Evolutionary conservation across 2,329 filamentous ascomycete species (phyloP).

Genomic region (Waltergamsia citrina): DNA sequence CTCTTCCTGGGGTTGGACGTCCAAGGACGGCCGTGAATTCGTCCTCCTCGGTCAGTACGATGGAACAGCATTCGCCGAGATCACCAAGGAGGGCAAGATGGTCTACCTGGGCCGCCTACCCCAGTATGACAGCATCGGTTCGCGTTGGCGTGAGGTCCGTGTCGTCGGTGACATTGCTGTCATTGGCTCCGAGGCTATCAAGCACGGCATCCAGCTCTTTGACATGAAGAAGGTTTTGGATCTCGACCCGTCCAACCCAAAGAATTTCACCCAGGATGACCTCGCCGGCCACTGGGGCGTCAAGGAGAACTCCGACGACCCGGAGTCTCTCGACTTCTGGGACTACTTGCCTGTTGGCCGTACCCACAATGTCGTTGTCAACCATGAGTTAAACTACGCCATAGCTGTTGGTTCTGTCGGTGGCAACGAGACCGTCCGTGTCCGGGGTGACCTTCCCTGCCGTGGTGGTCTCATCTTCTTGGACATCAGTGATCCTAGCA

Average conservation of each 20-base stretch:
- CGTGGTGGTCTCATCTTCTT: slow-evolving; percentile 43
- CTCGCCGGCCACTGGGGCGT: slow-evolving; percentile 15
- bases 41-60: slow-evolving; percentile 31
- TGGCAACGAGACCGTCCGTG: slow-evolving; percentile 13
- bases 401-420: slow-evolving; percentile 31
- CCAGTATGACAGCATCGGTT: slow-evolving; percentile 20
- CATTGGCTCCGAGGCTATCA: slow-evolving; percentile 27
- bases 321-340: slow-evolving; percentile 2
- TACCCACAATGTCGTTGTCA: slow-evolving; percentile 42
- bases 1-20: slow-evolving; percentile 32
- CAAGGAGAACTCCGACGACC: slow-evolving; percentile 12
- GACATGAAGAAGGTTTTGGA: slow-evolving; percentile 45
- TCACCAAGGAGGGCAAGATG: slow-evolving; percentile 28
- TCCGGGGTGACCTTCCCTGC: slow-evolving; percentile 19
- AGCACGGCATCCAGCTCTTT: slow-evolving; percentile 51
- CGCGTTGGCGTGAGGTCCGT: slow-evolving; percentile 28
- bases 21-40: slow-evolving; percentile 31
- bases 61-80: slow-evolving; percentile 35
- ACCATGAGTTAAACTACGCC: slow-evolving; percentile 33
- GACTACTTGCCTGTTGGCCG: slow-evolving; percentile 23
- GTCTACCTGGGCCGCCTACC: slow-evolving; percentile 32
- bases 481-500: slow-evolving; percentile 39
- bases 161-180: slow-evolving; percentile 18
- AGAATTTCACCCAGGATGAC: slow-evolving; percentile 18
- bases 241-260: slow-evolving; percentile 27